A percentile compares a stretch with the other conserved stretches of the same genome.
Conservation (phyloP, 108 stramenopile genomes). For the Schizochytrium sp. region DNA sequence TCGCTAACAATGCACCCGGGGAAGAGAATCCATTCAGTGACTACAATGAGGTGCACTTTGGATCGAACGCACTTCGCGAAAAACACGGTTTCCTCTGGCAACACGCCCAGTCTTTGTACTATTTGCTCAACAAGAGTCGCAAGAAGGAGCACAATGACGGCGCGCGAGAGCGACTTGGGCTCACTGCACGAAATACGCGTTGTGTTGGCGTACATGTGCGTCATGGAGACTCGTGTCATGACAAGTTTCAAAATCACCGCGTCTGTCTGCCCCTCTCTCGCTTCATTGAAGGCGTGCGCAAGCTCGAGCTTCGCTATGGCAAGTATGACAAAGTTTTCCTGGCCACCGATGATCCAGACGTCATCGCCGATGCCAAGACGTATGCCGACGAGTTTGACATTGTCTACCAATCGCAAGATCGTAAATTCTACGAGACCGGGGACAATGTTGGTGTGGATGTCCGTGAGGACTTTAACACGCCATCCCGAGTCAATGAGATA, state of each 20-base stretch:
- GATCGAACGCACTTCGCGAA: neutral
- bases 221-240: neutral
- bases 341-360: neutral
- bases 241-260: neutral
- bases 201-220: neutral
- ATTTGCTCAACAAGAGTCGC: neutral
- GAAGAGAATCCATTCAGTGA: neutral
- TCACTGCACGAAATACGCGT: neutral
- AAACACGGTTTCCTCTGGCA: neutral
- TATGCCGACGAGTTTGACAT: neutral
- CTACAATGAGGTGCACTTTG: neutral
- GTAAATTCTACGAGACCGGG: constrained; percentile 2
- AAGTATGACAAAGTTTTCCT: neutral
- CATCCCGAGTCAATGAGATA: neutral
- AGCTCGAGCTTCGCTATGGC: neutral
- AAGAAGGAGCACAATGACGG: neutral
- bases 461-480: neutral
- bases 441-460: neutral
- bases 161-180: neutral
- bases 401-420: neutral
- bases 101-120: neutral
- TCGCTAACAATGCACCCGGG: neutral
- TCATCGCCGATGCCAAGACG: neutral
- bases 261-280: neutral
- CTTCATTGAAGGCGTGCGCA: neutral